Conservation (phyloP, 2,329 filamentous ascomycete genomes). For the Xylaria sp. region DNA sequence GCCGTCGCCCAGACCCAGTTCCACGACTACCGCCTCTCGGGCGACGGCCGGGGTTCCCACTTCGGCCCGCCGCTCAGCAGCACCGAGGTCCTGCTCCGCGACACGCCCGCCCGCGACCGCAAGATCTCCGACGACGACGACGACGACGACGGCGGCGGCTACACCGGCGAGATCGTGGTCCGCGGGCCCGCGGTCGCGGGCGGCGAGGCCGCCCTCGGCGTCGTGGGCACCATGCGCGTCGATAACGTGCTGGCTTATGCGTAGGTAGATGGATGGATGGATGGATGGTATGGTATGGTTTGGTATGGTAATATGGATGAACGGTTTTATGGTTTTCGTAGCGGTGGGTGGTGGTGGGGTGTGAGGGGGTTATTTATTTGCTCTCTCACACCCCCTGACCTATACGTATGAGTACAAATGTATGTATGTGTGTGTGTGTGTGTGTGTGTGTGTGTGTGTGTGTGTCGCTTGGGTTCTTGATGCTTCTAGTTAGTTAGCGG, state of each 20-base stretch:
- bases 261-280: constrained; percentile 9
- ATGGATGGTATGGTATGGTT: no score
- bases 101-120: constrained; percentile 59
- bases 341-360: no score
- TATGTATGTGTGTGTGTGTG: no score
- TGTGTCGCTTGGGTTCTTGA: no score
- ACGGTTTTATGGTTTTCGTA: no score
- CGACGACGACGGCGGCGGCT: constrained; percentile 61
- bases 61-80: constrained; percentile 83
- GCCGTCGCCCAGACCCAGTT: constrained; percentile 85
- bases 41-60: constrained; percentile 55
- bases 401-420: no score
- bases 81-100: constrained; percentile 75
- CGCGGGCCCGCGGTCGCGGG: constrained; percentile 74
- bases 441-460: no score
- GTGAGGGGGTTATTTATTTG: no score
- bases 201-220: constrained; percentile 62
- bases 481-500: no score
- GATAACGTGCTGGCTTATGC: constrained; percentile 73
- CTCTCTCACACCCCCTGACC: no score
- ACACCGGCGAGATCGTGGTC: constrained; percentile 70
- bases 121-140: constrained; percentile 67
- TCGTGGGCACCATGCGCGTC: constrained; percentile 65
- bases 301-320: no score
- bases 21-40: constrained; percentile 76